A percentile compares a stretch with the other conserved stretches of the same genome.
These are phyloP conservation scores for Alternaria gansuensis DNA, from an alignment of 2,329 filamentous ascomycete genomes.

Conservation along the genomic window DNA sequence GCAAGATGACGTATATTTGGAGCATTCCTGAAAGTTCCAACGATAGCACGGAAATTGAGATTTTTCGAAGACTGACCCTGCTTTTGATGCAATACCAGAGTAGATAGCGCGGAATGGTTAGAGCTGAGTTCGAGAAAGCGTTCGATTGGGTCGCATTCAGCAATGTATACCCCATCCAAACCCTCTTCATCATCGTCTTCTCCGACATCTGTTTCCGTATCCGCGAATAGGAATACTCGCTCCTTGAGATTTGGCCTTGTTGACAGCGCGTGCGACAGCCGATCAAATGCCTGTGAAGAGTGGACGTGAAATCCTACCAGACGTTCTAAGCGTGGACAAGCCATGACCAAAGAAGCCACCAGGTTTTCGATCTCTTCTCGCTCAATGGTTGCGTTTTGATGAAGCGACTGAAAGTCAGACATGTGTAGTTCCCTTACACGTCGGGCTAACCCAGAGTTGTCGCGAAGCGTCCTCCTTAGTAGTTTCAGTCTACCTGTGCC, in stretches of 20 bases:
- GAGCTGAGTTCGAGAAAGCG: conserved; percentile 65
- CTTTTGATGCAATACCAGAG: conserved; percentile 59
- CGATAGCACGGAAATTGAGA: conserved; percentile 64
- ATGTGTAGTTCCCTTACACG: conserved; percentile 64
- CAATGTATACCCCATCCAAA: conserved; percentile 35
- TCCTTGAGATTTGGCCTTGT: conserved; percentile 64
- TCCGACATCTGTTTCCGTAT: conserved; percentile 31
- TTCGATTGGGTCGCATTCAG: conserved; percentile 61
- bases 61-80: conserved; percentile 45
- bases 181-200: conserved; percentile 45
- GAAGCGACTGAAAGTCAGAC: conserved; percentile 57
- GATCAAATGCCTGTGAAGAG: conserved; percentile 64
- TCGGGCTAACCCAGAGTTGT: conserved; percentile 61
- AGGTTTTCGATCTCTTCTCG: conserved; percentile 62
- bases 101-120: conserved; percentile 62
- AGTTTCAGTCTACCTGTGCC: conserved; percentile 62
- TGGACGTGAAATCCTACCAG: conserved; percentile 63
- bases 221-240: conserved; percentile 63
- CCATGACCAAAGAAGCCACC: conserved; percentile 66
- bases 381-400: conserved; percentile 52
- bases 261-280: conserved; percentile 64
- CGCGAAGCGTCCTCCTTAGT: conserved; percentile 63
- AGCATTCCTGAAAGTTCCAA: conserved; percentile 63
- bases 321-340: conserved; percentile 65
- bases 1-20: conserved; percentile 63